phyloP scores from a whole-genome alignment of 139 green algal species.

The Closterium sp. region DNA sequence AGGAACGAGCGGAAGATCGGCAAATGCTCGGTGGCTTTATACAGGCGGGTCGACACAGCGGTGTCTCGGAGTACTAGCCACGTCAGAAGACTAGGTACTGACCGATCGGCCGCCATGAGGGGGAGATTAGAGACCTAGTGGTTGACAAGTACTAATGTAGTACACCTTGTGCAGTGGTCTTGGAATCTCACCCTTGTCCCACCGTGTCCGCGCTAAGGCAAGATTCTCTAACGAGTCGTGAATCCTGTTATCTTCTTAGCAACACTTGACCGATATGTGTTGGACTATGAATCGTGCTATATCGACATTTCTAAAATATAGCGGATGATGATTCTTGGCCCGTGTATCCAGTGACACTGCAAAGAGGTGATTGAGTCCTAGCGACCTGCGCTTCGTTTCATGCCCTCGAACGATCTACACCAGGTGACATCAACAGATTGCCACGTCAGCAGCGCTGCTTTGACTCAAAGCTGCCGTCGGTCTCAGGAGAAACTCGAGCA shows the following conservation, averaged over 20 bases:
- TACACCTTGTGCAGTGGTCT: too few relatives aligned
- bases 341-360: too few relatives aligned
- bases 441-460: background rate
- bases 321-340: too few relatives aligned
- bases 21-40: background rate
- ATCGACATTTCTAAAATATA: too few relatives aligned
- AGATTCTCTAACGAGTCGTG: background rate
- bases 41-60: background rate
- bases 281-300: too few relatives aligned
- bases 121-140: background rate
- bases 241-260: too few relatives aligned
- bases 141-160: too few relatives aligned
- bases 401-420: background rate
- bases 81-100: background rate
- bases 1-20: background rate
- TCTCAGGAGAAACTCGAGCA: background rate
- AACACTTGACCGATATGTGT: too few relatives aligned
- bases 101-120: background rate
- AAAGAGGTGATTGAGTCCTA: too few relatives aligned
- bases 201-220: background rate
- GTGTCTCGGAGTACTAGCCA: background rate
- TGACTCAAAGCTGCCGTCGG: background rate
- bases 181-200: too few relatives aligned
- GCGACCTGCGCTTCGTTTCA: background rate
- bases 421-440: background rate